A percentile compares a stretch with the other conserved stretches of the same genome.
Evolutionary conservation across 108 stramenopile genomes (phyloP).

Genomic region (Nannochloropsis salina): DNA sequence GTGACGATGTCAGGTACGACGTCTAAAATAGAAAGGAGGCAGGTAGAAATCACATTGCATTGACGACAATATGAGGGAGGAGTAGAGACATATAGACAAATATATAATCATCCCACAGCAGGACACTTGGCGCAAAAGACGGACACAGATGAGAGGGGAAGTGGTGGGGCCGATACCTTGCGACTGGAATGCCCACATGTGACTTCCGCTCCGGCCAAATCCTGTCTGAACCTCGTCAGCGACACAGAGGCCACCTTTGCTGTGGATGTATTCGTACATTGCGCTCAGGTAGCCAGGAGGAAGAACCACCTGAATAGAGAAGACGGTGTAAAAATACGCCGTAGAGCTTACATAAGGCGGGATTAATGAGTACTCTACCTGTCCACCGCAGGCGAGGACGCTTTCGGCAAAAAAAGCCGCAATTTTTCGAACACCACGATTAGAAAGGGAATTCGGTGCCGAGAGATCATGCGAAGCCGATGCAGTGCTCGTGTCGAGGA

Average conservation of each 20-base stretch:
- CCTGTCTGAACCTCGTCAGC: conserved; percentile 97
- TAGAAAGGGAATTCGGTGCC: not conserved
- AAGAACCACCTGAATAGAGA: conserved; percentile 52
- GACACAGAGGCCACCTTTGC: conserved; percentile 78
- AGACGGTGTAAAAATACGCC: not conserved
- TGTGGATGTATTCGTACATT: conserved; percentile 66
- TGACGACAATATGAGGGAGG: not conserved
- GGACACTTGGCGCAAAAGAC: not conserved
- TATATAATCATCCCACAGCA: not conserved
- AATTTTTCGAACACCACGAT: not conserved
- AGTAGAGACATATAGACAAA: not conserved
- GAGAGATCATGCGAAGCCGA: not conserved
- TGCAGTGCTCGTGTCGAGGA: not conserved
- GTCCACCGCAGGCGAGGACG: conserved; percentile 78
- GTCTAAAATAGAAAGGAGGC: not conserved
- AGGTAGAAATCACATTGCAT: not conserved
- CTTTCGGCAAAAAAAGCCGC: conserved; percentile 81
- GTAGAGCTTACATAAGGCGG: not conserved
- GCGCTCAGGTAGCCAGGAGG: conserved; percentile 67
- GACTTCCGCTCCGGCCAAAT: conserved; percentile 73
- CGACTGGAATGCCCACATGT: conserved; percentile 85
- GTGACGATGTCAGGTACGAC: conserved; percentile 90
- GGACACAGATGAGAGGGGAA: not conserved
- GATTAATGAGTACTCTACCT: conserved; percentile 36
- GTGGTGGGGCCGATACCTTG: conserved; percentile 39